A percentile compares a stretch with the other conserved stretches of the same genome.
phyloP scores from a whole-genome alignment of 148 eudicot genomes.

The Euryodendron excelsum region DNA sequence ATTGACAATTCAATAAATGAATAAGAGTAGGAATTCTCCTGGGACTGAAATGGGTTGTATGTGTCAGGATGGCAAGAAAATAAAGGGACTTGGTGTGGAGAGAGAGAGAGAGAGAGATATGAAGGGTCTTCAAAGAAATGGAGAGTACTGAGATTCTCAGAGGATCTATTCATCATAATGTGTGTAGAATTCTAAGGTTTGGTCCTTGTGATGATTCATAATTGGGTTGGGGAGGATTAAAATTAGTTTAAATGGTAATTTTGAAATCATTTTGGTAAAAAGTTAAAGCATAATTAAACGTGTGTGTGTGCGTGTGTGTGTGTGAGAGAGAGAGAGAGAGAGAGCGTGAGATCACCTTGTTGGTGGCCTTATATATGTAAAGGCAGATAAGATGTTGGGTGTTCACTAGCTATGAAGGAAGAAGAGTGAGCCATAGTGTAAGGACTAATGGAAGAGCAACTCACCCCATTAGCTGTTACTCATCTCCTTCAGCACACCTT shows the following conservation, averaged over 20 bases:
- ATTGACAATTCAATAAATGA: neutral
- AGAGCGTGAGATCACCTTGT: constrained; percentile 28
- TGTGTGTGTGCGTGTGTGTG: neutral
- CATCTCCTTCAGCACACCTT: constrained; percentile 98
- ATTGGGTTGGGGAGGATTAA: neutral
- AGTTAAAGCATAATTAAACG: constrained; percentile 13
- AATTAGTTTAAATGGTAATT: neutral
- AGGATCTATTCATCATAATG: constrained; percentile 22
- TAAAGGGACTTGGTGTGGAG: neutral
- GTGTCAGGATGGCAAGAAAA: neutral
- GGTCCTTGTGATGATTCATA: constrained; percentile 28
- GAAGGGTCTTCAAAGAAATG: constrained; percentile 12
- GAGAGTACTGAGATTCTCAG: constrained; percentile 19
- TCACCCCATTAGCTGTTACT: constrained; percentile 69
- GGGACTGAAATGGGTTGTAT: neutral
- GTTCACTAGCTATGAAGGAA: constrained; percentile 10
- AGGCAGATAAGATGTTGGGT: constrained; percentile 19
- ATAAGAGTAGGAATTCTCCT: neutral
- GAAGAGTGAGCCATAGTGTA: neutral
- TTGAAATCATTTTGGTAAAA: constrained; percentile 25
- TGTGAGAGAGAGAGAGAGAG: constrained; percentile 11
- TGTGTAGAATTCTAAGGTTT: constrained; percentile 39
- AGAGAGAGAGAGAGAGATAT: neutral
- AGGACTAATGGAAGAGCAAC: constrained; percentile 71
- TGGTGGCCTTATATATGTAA: constrained; percentile 27